Evolutionary conservation across 176 grass and related monocot species (phyloP), one percentile per base, ranked within the genome.

Genomic region (Aegilops tauschii): DNA sequence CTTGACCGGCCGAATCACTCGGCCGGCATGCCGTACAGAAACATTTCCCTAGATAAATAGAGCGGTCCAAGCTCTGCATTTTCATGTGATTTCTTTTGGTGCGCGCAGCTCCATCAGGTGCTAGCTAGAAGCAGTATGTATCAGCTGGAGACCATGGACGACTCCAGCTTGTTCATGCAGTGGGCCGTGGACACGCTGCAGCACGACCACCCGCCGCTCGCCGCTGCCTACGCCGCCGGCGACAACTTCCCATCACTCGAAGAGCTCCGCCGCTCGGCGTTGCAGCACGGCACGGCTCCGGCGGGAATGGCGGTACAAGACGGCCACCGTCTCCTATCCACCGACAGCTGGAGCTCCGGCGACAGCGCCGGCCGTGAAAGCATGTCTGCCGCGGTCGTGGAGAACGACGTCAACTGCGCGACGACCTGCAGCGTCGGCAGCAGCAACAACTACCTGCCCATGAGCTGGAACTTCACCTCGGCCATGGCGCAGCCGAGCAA

Each of bases 381-480:
- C 67, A 27, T n/a, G 12, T 20, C 34, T 49, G 12, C 45, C 62
- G 13, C 79, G 3, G 61, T 35, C 68, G 37, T 80, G 59, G 77
- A 81, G 66, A 83, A 80, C 34, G 82, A 66, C 32, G 75, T 67
- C 80, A 50, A 1, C 12, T 34, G 49, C 4, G 27, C 63, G 0
- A 20, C 34, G 10, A 14, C 66, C 14, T 30, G 17, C 66, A 81
- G 82, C 58, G 63, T 61, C 59, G 23, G 56, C 12, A 76, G 76
- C 82, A 34, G 4, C 13, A 65, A 2, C 13, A 64, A 2, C 59
- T 45, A 76, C 69, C 66, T 34, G 30, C 89, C 61, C 1, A 35
- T 84, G 69, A 84, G 69, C 85, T 87, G 85, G 89, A 80, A 87
- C 81, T 84, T 91, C 85, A 45, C 28, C 68, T 76, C 80, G 20